Conservation (phyloP, 2,329 filamentous ascomycete species). For the Fusarium nanum region DNA sequence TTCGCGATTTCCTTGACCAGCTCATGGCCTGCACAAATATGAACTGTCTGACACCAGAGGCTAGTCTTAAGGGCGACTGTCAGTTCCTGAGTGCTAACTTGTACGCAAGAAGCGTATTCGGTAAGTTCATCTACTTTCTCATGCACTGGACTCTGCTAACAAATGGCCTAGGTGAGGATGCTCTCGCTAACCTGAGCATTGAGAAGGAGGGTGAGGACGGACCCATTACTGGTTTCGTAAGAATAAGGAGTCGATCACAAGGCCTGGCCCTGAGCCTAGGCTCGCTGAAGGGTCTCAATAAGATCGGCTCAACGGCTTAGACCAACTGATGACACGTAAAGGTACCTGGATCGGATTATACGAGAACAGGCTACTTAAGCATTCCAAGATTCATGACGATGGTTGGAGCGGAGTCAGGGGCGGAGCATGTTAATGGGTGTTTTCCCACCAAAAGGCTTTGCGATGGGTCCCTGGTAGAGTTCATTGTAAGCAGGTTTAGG, state of each 20-base stretch:
- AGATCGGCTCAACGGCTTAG: constrained; percentile 65
- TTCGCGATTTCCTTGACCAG: constrained; percentile 92
- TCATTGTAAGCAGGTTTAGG: constrained; percentile 47
- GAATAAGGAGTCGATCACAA: constrained; percentile 97
- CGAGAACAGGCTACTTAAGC: constrained; percentile 33
- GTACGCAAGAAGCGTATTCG: constrained; percentile 96
- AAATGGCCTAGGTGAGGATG: constrained; percentile 85
- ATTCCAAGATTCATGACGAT: constrained; percentile 47
- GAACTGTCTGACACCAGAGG: constrained; percentile 96
- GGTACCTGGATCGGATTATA: constrained; percentile 25
- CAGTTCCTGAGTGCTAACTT: constrained; percentile 97
- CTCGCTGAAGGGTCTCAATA: constrained; percentile 93
- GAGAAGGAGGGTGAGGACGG: constrained; percentile 97
- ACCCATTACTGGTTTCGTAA: constrained; percentile 94
- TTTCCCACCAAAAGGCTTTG: constrained; percentile 49
- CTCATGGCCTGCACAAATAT: constrained; percentile 99
- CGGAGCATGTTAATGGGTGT: constrained; percentile 50
- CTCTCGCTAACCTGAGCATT: constrained; percentile 95
- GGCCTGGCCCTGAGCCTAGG: constrained; percentile 93
- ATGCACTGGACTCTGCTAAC: constrained; percentile 40
- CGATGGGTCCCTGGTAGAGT: constrained; percentile 47
- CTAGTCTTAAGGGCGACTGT: constrained; percentile 95
- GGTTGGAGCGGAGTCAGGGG: constrained; percentile 47
- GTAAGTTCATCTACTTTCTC: constrained; percentile 68
- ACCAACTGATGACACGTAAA: constrained; percentile 19